Evolutionary conservation across 2,329 filamentous ascomycete species (phyloP).

Genomic region (Oidium heveae): DNA sequence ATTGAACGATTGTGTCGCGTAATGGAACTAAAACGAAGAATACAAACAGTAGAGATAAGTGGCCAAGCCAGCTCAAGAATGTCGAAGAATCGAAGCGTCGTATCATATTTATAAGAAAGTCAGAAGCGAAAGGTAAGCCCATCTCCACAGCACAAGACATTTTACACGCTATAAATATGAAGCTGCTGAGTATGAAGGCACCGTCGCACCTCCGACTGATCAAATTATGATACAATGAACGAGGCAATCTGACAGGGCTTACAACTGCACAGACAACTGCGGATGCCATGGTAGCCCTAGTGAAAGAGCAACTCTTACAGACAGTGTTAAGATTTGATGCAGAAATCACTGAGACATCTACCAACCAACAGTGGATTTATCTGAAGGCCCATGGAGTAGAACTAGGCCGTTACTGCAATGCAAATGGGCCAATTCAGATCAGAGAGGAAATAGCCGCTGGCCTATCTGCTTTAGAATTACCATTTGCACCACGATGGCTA

Average conservation of each 20-base stretch:
- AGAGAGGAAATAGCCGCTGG: too few species aligned
- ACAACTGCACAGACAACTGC: not conserved
- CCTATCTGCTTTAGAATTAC: too few species aligned
- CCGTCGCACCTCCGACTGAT: not conserved
- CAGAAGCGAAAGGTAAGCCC: not conserved
- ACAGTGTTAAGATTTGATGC: not conserved
- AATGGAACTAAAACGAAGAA: too few species aligned
- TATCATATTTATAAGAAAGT: not conserved
- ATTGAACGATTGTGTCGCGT: too few species aligned
- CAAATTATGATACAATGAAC: not conserved
- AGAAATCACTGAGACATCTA: not conserved
- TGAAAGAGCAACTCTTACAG: not conserved
- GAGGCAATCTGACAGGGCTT: not conserved
- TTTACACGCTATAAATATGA: too few species aligned
- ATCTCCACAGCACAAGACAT: too few species aligned
- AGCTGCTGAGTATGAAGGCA: too few species aligned
- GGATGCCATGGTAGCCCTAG: not conserved
- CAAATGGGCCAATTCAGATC: not conserved
- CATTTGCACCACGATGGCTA: not conserved
- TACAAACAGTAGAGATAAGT: too few species aligned
- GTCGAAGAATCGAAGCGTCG: not conserved
- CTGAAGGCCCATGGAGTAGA: not conserved
- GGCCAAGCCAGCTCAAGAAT: not conserved
- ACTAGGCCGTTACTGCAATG: not conserved
- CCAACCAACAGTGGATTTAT: not conserved